A percentile compares a stretch with the other conserved stretches of the same genome.
These are phyloP conservation scores for Diaporthe helianthi DNA, from an alignment of 2,329 filamentous ascomycete species.

Conservation along the genomic window DNA sequence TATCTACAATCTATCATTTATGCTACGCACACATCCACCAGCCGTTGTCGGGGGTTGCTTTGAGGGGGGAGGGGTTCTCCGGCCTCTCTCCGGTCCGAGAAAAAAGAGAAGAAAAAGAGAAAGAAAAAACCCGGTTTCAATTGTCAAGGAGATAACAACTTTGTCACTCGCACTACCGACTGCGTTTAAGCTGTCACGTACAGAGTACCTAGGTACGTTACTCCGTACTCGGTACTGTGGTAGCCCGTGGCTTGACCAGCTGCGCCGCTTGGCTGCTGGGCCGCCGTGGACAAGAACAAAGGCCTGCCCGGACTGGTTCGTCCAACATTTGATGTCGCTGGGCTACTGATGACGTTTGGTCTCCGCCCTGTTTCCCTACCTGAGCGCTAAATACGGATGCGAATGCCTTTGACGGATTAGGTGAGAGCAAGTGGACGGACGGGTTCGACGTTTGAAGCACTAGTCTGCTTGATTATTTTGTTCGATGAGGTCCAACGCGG, in stretches of 20 bases:
- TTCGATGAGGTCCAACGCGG: neutral
- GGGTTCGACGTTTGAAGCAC: neutral
- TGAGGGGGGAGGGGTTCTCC: neutral
- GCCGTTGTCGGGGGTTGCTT: neutral
- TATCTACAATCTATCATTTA: neutral
- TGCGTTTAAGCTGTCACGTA: neutral
- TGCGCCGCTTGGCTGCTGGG: neutral
- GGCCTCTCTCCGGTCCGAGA: neutral
- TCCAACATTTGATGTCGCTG: conserved; percentile 21
- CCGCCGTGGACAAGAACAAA: neutral
- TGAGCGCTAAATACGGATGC: conserved; percentile 17
- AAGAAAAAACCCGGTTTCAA: too few relatives aligned
- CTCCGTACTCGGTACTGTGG: conserved; percentile 2
- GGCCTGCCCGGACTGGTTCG: neutral
- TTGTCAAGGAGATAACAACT: neutral
- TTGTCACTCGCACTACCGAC: conserved; percentile 1
- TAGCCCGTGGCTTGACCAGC: conserved; percentile 22
- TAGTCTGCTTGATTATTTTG: neutral
- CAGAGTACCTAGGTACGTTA: too few relatives aligned
- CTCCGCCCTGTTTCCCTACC: conserved; percentile 16
- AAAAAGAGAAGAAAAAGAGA: too few relatives aligned
- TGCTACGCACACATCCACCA: neutral
- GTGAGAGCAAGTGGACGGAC: neutral
- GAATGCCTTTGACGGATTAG: conserved; percentile 21
- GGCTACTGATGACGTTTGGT: conserved; percentile 21